Evolutionary conservation across 116 monocot genomes (phyloP).

Genomic region (Trichopus zeylanicus): DNA sequence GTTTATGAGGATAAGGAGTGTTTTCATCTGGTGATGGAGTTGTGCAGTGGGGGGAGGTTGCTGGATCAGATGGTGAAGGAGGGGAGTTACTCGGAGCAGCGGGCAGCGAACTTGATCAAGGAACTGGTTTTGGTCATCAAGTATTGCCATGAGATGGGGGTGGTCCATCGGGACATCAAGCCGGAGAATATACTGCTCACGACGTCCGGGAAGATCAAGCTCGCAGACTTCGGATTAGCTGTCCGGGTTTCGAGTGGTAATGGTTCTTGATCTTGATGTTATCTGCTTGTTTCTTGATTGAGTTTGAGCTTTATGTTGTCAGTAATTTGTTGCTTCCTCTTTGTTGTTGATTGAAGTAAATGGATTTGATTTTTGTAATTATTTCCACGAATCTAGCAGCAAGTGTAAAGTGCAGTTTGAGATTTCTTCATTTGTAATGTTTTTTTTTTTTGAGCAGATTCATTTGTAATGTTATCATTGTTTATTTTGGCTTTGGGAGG

Average conservation of each 20-base stretch:
- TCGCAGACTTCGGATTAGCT: conserved; percentile 89
- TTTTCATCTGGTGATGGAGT: conserved; percentile 83
- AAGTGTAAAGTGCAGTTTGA: not conserved
- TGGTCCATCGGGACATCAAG: conserved; percentile 86
- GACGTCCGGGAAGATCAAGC: conserved; percentile 57
- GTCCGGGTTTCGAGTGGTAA: conserved; percentile 69
- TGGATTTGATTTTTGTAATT: not conserved
- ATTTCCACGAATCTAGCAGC: not conserved
- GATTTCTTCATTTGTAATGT: not conserved
- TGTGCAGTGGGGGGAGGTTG: conserved; percentile 75
- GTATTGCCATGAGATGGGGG: conserved; percentile 97
- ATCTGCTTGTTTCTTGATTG: not conserved
- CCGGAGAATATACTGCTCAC: conserved; percentile 88
- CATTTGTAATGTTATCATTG: too few species aligned
- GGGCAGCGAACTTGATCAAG: conserved; percentile 51
- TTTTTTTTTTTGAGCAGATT: not conserved
- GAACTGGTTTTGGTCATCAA: conserved; percentile 64
- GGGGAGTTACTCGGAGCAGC: conserved; percentile 53
- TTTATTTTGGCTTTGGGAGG: too few species aligned
- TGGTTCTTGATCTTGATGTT: not conserved
- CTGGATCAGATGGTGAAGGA: conserved; percentile 62
- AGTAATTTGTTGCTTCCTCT: too few species aligned
- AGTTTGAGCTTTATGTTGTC: not conserved
- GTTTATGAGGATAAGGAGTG: conserved; percentile 75
- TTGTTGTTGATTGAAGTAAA: too few species aligned